Evolutionary conservation across 805 yeast species (phyloP).

Genomic region (Lipomyces sp.): DNA sequence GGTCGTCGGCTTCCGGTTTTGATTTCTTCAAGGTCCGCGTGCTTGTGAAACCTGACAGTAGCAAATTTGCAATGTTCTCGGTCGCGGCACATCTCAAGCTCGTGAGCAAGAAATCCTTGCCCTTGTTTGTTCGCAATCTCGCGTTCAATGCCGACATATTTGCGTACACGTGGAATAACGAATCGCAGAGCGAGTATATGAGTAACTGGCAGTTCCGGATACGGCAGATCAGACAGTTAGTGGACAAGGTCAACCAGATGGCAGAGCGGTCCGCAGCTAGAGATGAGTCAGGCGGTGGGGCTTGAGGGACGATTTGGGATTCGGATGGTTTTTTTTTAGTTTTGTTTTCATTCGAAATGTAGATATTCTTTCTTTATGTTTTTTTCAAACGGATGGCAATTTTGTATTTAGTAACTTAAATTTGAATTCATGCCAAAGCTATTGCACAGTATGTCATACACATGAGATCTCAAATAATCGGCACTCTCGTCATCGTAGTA

Average conservation of each 20-base stretch:
- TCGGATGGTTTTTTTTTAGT: too few relatives aligned
- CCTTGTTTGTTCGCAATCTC: slow-evolving; percentile 63
- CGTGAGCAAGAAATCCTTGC: slow-evolving; percentile 55
- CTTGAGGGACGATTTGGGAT: background rate
- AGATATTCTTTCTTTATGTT: too few relatives aligned
- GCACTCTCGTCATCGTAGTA: too few relatives aligned
- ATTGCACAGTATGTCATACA: too few relatives aligned
- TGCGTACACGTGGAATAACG: slow-evolving; percentile 69
- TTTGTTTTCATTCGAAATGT: too few relatives aligned
- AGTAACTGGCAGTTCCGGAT: slow-evolving; percentile 69
- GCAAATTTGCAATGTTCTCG: slow-evolving; percentile 13
- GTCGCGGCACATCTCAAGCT: slow-evolving; percentile 75
- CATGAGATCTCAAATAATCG: too few relatives aligned
- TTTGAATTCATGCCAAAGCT: too few relatives aligned
- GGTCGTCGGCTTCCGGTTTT: too few relatives aligned
- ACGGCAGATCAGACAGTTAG: slow-evolving; percentile 48
- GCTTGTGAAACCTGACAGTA: slow-evolving; percentile 10
- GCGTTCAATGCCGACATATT: slow-evolving; percentile 65
- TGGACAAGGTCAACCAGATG: slow-evolving; percentile 34
- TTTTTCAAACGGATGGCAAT: too few relatives aligned
- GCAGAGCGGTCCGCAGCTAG: slow-evolving; percentile 1
- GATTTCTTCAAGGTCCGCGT: slow-evolving; percentile 25
- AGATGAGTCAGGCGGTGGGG: background rate
- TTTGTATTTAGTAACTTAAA: too few relatives aligned
- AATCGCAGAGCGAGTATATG: slow-evolving; percentile 47